Evolutionary conservation across 257 asterid genomes (phyloP).

Genomic region (Rubia yunnanensis): DNA sequence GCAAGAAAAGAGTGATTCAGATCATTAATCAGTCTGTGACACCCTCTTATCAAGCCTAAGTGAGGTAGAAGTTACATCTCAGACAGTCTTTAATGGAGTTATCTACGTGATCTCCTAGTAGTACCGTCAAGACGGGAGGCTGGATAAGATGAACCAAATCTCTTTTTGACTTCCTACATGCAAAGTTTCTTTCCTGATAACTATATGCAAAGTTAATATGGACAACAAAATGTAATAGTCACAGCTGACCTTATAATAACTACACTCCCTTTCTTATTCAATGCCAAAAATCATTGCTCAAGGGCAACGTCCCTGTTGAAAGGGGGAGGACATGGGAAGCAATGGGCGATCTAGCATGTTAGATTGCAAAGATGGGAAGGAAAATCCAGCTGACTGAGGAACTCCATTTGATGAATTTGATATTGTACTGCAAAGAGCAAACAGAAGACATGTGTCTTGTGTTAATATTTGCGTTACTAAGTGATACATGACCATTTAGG

Average conservation of each 20-base stretch:
- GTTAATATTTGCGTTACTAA: no score
- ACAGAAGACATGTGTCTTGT: no score
- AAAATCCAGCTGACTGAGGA: conserved; percentile 62
- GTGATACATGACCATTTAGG: no score
- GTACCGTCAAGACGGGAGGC: background rate
- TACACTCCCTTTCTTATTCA: conserved; percentile 6
- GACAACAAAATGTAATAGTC: conserved; percentile 9
- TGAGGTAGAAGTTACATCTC: background rate
- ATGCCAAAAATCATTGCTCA: conserved; percentile 23
- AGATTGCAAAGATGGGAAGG: conserved; percentile 49
- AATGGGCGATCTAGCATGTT: conserved; percentile 55
- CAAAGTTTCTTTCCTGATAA: no score
- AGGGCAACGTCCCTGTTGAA: conserved; percentile 50
- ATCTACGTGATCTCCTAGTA: background rate
- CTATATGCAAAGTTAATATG: no score
- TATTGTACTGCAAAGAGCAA: conserved; percentile 36
- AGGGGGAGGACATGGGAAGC: conserved; percentile 52
- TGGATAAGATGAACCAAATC: background rate
- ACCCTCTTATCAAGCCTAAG: no score
- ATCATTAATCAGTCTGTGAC: no score
- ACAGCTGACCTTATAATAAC: background rate
- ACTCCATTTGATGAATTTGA: conserved; percentile 51
- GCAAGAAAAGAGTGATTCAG: background rate
- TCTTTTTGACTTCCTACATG: background rate
- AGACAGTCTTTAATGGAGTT: background rate